These are phyloP conservation scores for Parathielavia hyrcaniae DNA, from an alignment of 495 filamentous ascomycete genomes.

Conservation along the genomic window DNA sequence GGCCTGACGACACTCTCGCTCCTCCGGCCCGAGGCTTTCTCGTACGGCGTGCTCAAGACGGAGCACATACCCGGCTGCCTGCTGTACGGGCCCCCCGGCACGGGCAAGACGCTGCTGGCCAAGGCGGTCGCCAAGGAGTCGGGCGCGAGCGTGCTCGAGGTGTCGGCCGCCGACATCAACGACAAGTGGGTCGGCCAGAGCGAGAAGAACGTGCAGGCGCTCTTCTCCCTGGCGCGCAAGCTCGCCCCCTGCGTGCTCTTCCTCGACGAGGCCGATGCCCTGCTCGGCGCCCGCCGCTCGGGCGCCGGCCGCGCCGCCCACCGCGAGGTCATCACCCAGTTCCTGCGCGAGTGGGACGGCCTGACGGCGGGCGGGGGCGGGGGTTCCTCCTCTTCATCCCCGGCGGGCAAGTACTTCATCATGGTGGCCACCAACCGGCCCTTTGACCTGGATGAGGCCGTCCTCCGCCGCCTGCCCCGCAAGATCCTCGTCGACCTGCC, in stretches of 20 bases:
- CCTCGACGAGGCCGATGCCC: constrained; percentile 92
- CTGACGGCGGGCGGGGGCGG: no score
- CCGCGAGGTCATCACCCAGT: constrained; percentile 94
- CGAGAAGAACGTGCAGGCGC: constrained; percentile 92
- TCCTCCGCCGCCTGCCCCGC: constrained; percentile 76
- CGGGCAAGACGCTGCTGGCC: constrained; percentile 90
- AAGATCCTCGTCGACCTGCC: constrained; percentile 85
- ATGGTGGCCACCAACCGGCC: constrained; percentile 98
- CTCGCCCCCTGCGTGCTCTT: constrained; percentile 92
- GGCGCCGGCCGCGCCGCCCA: constrained; percentile 54
- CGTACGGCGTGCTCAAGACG: constrained; percentile 86
- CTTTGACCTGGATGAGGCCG: constrained; percentile 92
- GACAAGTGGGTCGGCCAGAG: constrained; percentile 95
- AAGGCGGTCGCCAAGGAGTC: constrained; percentile 95
- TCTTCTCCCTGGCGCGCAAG: constrained; percentile 87
- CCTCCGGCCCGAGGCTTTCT: constrained; percentile 86
- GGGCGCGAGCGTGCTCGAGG: constrained; percentile 68
- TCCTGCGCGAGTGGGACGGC: constrained; percentile 96
- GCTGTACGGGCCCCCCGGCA: constrained; percentile 91
- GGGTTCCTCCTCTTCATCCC: no score
- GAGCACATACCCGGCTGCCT: constrained; percentile 86
- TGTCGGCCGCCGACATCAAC: constrained; percentile 64
- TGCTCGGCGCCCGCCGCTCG: constrained; percentile 68
- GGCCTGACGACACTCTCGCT: constrained; percentile 85
- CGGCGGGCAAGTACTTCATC: constrained; percentile 61